A percentile compares a stretch with the other conserved stretches of the same genome.
phyloP scores from a whole-genome alignment of 2,329 filamentous ascomycete species.

The Ceratocystis huliohia region DNA sequence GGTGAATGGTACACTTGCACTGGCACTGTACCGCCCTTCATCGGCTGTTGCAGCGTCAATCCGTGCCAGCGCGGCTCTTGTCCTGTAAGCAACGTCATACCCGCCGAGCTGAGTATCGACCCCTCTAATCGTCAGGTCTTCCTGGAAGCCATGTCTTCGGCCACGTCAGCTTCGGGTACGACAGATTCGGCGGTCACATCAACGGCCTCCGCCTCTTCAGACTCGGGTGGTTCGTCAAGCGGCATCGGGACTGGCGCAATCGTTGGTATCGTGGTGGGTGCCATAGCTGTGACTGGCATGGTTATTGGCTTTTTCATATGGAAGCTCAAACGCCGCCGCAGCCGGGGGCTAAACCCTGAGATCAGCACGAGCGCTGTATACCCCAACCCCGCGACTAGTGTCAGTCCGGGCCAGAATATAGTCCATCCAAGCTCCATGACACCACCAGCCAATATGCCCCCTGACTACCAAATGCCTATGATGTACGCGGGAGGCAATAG shows the following conservation, averaged over 20 bases:
- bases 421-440: background rate
- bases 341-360: no score
- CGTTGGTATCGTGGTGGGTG: slow-evolving; percentile 23
- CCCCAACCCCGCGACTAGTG: background rate
- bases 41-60: slow-evolving; percentile 31
- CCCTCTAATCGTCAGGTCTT: slow-evolving; percentile 19
- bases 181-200: slow-evolving; percentile 7
- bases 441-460: background rate
- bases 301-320: slow-evolving; percentile 11
- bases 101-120: slow-evolving; percentile 25
- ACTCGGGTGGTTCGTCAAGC: background rate
- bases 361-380: background rate
- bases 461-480: background rate
- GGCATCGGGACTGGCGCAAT: slow-evolving; percentile 21
- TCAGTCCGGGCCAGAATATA: background rate
- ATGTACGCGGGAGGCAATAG: background rate
- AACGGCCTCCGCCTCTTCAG: background rate
- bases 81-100: slow-evolving; percentile 23
- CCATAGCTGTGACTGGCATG: slow-evolving; percentile 10
- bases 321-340: background rate
- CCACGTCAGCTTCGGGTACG: background rate
- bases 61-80: slow-evolving; percentile 27
- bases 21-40: slow-evolving; percentile 26
- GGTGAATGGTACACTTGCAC: slow-evolving; percentile 29
- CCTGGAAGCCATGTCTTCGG: slow-evolving; percentile 9